Evolutionary conservation across 345 rosid genomes (phyloP).

Genomic region (Cochlearia excelsa): DNA sequence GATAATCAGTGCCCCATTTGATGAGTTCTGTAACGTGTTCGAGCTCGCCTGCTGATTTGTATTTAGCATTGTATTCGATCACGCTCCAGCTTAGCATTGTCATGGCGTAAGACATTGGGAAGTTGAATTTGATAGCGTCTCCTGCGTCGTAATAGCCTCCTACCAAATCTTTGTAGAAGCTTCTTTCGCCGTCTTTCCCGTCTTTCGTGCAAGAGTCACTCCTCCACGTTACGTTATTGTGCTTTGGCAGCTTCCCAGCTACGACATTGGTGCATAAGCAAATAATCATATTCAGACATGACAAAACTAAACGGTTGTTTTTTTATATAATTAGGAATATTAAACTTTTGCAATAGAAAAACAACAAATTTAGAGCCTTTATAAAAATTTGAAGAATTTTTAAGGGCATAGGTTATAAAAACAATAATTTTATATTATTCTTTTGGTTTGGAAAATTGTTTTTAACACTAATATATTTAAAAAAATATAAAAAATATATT

Average conservation of each 20-base stretch:
- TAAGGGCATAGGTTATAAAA: too few species aligned
- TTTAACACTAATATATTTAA: too few species aligned
- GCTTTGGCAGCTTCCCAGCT: conserved; percentile 90
- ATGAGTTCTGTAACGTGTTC: conserved; percentile 78
- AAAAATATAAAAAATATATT: too few species aligned
- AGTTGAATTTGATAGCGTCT: conserved; percentile 89
- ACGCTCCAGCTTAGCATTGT: conserved; percentile 99
- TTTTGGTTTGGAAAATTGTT: too few species aligned
- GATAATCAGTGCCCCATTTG: conserved; percentile 91
- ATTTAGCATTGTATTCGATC: conserved; percentile 86
- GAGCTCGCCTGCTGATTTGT: conserved; percentile 88
- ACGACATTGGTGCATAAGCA: background rate
- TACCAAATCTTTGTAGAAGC: conserved; percentile 56
- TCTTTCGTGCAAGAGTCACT: conserved; percentile 74
- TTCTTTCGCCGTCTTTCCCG: conserved; percentile 53
- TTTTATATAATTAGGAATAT: too few species aligned
- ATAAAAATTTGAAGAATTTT: too few species aligned
- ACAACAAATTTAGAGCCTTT: too few species aligned
- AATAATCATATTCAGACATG: too few species aligned
- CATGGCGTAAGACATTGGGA: conserved; percentile 87
- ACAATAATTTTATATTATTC: too few species aligned
- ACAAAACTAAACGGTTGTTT: too few species aligned
- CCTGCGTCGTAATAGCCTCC: conserved; percentile 97
- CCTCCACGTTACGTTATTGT: conserved; percentile 93
- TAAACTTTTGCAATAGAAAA: too few species aligned